phyloP scores from a whole-genome alignment of 495 filamentous ascomycete genomes.

The Immersiella caudata region DNA sequence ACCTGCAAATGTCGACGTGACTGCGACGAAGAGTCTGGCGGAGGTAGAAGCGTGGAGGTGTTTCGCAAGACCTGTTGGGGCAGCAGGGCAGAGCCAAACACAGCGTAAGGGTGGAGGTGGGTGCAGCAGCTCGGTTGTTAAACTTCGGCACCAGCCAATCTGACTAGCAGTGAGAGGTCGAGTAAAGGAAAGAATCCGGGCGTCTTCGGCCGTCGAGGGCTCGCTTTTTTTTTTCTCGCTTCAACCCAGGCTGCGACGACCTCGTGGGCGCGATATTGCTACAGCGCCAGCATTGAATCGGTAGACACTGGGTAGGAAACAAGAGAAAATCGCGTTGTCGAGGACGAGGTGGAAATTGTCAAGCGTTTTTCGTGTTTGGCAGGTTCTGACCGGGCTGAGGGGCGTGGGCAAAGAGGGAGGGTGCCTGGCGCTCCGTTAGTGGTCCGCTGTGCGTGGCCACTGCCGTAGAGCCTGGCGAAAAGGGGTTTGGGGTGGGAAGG shows the following conservation, averaged over 20 bases:
- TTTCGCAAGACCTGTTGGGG: conserved; percentile 15
- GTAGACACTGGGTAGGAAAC: not conserved
- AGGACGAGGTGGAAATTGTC: not conserved
- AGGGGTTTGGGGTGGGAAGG: conserved; percentile 19
- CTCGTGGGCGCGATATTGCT: not conserved
- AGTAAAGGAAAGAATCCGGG: not conserved
- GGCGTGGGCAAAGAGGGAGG: not conserved
- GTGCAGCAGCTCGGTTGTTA: conserved; percentile 24
- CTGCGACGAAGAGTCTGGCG: conserved; percentile 16
- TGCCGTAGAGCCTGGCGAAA: conserved; percentile 26
- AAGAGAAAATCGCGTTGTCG: not conserved
- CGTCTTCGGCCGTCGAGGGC: not conserved
- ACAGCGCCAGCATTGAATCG: conserved; percentile 6
- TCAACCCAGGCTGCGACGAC: conserved; percentile 3
- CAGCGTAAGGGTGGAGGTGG: conserved; percentile 11
- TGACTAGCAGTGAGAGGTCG: conserved; percentile 20
- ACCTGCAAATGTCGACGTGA: conserved; percentile 25
- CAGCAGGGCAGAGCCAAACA: conserved; percentile 13
- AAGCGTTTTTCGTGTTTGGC: not conserved
- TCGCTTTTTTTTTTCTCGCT: conserved; percentile 2
- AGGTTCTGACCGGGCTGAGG: conserved; percentile 1
- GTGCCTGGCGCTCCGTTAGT: not conserved
- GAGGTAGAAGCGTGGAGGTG: conserved; percentile 1
- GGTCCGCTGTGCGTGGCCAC: conserved; percentile 17
- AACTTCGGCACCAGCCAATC: conserved; percentile 23